phyloP scores from a whole-genome alignment of 2,329 filamentous ascomycete species.

The Xylariaceae sp. region DNA sequence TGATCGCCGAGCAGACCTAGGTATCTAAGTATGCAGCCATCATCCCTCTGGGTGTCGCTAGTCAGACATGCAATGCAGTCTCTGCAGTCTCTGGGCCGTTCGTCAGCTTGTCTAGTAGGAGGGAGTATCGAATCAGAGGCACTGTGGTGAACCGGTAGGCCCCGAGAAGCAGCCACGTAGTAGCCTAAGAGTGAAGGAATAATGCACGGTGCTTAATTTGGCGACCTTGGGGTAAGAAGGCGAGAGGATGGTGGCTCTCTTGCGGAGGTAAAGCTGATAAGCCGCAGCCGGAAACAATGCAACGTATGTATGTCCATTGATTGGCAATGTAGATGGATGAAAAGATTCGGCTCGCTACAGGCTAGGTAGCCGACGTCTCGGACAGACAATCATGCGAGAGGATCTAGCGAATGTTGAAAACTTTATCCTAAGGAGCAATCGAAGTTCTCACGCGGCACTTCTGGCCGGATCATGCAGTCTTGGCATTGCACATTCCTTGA shows the following conservation, averaged over 20 bases:
- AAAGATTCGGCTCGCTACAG: slow-evolving; percentile 13
- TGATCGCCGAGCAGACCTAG: slow-evolving; percentile 3
- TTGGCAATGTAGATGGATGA: neutral
- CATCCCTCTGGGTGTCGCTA: neutral
- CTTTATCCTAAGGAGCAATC: neutral
- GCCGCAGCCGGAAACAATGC: slow-evolving; percentile 18
- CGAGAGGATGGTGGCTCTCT: neutral
- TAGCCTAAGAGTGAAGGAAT: neutral
- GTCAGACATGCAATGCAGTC: slow-evolving; percentile 12
- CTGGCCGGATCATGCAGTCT: neutral
- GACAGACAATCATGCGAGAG: too few relatives aligned
- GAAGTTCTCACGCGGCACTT: neutral
- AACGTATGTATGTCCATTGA: slow-evolving; percentile 2
- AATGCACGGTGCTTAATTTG: slow-evolving; percentile 24
- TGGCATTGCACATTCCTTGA: neutral
- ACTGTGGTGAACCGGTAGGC: neutral
- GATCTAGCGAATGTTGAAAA: neutral
- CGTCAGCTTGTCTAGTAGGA: slow-evolving; percentile 1
- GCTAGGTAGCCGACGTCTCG: too few relatives aligned
- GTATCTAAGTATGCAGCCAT: slow-evolving; percentile 7
- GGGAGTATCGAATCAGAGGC: slow-evolving; percentile 16
- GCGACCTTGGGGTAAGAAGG: slow-evolving; percentile 18
- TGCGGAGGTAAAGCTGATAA: slow-evolving; percentile 7
- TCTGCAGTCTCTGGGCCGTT: neutral
- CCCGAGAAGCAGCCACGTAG: slow-evolving; percentile 13